Evolutionary conservation across 306 rosid genomes (phyloP), one percentile per base, ranked within the genome.

Genomic region (Quercus variabilis): DNA sequence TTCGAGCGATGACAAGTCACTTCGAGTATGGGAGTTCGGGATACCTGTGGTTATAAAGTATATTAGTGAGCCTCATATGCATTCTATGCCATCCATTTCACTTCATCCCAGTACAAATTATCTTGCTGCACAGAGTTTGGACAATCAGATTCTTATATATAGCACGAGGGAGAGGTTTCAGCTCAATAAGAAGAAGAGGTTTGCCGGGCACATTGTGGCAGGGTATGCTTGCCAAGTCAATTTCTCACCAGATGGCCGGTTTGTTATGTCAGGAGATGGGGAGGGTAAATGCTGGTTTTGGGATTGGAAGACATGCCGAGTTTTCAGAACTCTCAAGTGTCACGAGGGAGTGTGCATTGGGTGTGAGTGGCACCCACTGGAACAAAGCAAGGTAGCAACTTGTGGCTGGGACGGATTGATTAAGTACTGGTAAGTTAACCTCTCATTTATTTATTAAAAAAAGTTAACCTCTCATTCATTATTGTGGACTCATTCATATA

Each of bases 231-330:
- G 98, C 68, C 98, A 93, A 75, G 99, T 93, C 35, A 91, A 91
- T 82, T 96, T 93, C 85, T 93, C 99, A 0, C 99, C 98, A 0
- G 99, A 95, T 78, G 99, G 98, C 10, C 92, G 99, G 12, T 96
- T 96, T 80, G 98, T 96, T 60, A 89, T 90, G 91, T 96, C 99
- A 0, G 98, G 99, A 62, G 99, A 93, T 77, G 96, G 97, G 49
- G 98, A 96, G 81, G 98, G 99, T 57, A 85, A 87, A 83, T 96
- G 99, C 85, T 96, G 99, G 99, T 96, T 96, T 82, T 96, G 97
- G 99, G 99, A 96, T 74, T 96, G 99, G 99, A 96, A 96, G 87
- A 89, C 93, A 78, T 96, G 99, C 92, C 93, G 93, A 89, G 97
- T 93, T 25, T 96, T 91, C 82, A 90, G 97, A 86, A 96, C 97